Conservation (phyloP, 108 stramenopile species). For the Cyclotella kingstonii region DNA sequence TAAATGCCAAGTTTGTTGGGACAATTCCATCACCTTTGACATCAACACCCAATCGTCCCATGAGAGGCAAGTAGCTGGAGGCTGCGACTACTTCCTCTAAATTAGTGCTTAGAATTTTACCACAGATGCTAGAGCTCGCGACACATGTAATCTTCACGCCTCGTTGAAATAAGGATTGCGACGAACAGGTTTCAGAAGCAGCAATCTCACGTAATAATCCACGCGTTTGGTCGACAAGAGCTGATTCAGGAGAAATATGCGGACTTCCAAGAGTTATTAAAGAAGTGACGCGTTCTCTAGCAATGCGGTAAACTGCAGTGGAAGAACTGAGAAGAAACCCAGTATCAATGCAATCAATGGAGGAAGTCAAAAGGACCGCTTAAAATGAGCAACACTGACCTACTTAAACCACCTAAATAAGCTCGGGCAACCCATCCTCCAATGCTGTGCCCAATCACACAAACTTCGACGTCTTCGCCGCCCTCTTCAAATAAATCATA, state of each 20-base stretch:
- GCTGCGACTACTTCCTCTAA: conserved; percentile 70
- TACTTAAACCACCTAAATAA: conserved; percentile 65
- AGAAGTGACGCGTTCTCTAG: conserved; percentile 43
- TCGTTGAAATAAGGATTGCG: conserved; percentile 41
- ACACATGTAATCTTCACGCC: conserved; percentile 71
- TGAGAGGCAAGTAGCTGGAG: conserved; percentile 63
- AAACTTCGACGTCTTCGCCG: conserved; percentile 54
- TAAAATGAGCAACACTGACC: conserved; percentile 16
- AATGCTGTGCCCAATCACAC: conserved; percentile 70
- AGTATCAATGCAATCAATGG: background rate
- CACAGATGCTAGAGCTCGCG: conserved; percentile 47
- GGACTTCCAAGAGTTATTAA: conserved; percentile 76
- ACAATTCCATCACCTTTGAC: conserved; percentile 73
- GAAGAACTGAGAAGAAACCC: conserved; percentile 31
- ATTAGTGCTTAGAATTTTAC: conserved; percentile 50
- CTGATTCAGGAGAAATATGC: conserved; percentile 58
- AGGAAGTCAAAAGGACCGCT: background rate
- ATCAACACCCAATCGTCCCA: conserved; percentile 37
- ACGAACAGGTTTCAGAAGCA: conserved; percentile 44
- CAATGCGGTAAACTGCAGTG: conserved; percentile 47
- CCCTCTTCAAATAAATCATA: conserved; percentile 57
- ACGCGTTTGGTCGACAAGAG: conserved; percentile 76
- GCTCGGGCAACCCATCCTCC: conserved; percentile 82
- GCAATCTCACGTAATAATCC: conserved; percentile 66
- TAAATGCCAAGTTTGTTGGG: conserved; percentile 64